These are phyloP conservation scores for Draba incana DNA, from an alignment of 345 rosid genomes.

Conservation along the genomic window DNA sequence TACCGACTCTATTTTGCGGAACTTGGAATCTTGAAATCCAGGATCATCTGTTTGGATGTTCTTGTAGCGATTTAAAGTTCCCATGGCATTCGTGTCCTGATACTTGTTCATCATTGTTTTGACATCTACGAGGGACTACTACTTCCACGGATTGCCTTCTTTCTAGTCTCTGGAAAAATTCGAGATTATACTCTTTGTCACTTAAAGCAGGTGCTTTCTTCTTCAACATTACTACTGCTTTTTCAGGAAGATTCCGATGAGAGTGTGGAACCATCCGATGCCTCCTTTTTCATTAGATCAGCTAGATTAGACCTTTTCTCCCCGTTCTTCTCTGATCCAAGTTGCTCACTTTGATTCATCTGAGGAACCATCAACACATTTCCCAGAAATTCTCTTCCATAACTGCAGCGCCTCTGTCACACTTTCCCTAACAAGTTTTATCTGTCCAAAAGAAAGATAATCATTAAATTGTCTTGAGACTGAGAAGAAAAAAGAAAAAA, in stretches of 20 bases:
- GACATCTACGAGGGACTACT: no score
- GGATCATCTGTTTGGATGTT: slow-evolving; percentile 51
- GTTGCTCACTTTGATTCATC: no score
- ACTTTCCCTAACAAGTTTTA: slow-evolving; percentile 94
- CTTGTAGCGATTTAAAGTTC: slow-evolving; percentile 53
- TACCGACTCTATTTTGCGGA: slow-evolving; percentile 48
- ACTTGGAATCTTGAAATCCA: slow-evolving; percentile 46
- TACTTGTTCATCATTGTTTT: slow-evolving; percentile 42
- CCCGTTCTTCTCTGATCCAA: slow-evolving; percentile 55
- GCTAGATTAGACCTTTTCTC: slow-evolving; percentile 49
- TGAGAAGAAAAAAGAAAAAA: no score
- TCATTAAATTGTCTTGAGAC: slow-evolving; percentile 29
- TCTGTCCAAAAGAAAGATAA: slow-evolving; percentile 51
- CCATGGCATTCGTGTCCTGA: slow-evolving; percentile 52
- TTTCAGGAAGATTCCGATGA: slow-evolving; percentile 65
- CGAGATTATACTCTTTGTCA: slow-evolving; percentile 53
- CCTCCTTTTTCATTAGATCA: slow-evolving; percentile 53
- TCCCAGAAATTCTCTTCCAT: slow-evolving; percentile 87
- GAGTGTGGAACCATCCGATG: slow-evolving; percentile 51
- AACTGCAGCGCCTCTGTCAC: slow-evolving; percentile 89
- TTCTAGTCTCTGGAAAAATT: slow-evolving; percentile 33
- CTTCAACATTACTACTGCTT: slow-evolving; percentile 48
- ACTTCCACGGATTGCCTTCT: no score
- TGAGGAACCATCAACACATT: slow-evolving; percentile 62
- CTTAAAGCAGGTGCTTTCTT: no score